Percentiles rank a stretch among this genome's conserved stretches.
Evolutionary conservation across 2,329 filamentous ascomycete genomes (phyloP).

Genomic region (Dichotomopilus funicola): DNA sequence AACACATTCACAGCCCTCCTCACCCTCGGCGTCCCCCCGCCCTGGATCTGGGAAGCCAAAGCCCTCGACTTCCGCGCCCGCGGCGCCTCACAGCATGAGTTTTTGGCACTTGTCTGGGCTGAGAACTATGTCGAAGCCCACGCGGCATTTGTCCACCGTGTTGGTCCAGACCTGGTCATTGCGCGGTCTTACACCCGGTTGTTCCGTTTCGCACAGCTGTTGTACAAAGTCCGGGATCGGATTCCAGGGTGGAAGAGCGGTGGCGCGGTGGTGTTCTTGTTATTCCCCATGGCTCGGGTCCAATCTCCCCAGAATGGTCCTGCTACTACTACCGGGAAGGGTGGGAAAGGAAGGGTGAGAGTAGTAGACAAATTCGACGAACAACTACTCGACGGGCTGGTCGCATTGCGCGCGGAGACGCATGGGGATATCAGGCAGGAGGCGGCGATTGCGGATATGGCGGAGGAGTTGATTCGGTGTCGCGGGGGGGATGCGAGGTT

Average conservation of each 20-base stretch:
- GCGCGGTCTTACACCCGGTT: conserved; percentile 71
- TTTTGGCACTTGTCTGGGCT: conserved; percentile 73
- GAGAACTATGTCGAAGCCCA: conserved; percentile 75
- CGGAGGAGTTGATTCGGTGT: conserved; percentile 60
- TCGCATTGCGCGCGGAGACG: conserved; percentile 51
- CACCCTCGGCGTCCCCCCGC: conserved; percentile 62
- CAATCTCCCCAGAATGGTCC: conserved; percentile 29
- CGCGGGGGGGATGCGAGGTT: conserved; percentile 49
- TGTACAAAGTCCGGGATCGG: conserved; percentile 62
- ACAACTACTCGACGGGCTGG: conserved; percentile 48
- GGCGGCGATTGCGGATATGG: conserved; percentile 79
- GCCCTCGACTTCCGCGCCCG: conserved; percentile 74
- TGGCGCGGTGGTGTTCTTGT: conserved; percentile 72
- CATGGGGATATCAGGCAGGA: conserved; percentile 49
- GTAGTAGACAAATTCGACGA: conserved; percentile 24
- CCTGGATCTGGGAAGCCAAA: conserved; percentile 84
- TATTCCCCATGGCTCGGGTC: conserved; percentile 48
- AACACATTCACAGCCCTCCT: conserved; percentile 55
- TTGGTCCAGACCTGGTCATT: conserved; percentile 77
- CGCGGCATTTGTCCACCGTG: conserved; percentile 68
- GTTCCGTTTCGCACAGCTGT: conserved; percentile 45
- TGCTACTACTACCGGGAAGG: too few species aligned
- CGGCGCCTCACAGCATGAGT: conserved; percentile 63
- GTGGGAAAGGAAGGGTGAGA: too few species aligned
- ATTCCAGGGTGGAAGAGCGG: conserved; percentile 65